Percentiles rank a stretch among this genome's conserved stretches.
phyloP scores from a whole-genome alignment of 2,329 filamentous ascomycete species.

The Apiospora kogelbergensis region DNA sequence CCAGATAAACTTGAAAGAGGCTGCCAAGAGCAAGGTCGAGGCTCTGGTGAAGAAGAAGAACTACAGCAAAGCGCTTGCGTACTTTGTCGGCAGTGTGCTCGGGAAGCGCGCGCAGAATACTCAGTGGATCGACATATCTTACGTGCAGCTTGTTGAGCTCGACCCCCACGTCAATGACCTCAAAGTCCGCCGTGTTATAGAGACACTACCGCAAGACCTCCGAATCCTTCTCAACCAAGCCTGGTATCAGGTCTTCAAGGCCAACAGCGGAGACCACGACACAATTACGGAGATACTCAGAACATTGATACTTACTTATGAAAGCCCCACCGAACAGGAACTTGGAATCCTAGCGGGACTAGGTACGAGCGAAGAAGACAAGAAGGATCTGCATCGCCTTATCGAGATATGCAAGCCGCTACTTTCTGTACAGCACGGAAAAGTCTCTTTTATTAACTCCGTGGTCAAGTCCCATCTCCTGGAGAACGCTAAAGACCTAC shows the following conservation, averaged over 20 bases:
- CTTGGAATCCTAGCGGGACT: conserved; percentile 38
- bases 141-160: conserved; percentile 40
- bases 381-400: conserved; percentile 33
- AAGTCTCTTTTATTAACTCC: conserved; percentile 31
- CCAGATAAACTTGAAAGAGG: conserved; percentile 33
- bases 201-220: conserved; percentile 40
- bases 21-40: conserved; percentile 37
- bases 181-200: conserved; percentile 37
- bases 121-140: conserved; percentile 45
- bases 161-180: conserved; percentile 35
- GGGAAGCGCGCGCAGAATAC: conserved; percentile 42
- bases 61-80: conserved; percentile 42
- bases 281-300: conserved; percentile 43
- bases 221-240: conserved; percentile 36
- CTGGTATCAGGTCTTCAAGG: conserved; percentile 37
- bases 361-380: conserved; percentile 30
- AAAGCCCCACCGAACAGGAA: conserved; percentile 39
- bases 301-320: conserved; percentile 40
- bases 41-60: conserved; percentile 34
- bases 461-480: conserved; percentile 40
- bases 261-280: conserved; percentile 31
- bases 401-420: conserved; percentile 40
- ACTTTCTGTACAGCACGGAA: conserved; percentile 19
- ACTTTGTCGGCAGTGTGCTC: conserved; percentile 42
- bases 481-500: conserved; percentile 34